These are phyloP conservation scores for Chrysophaeum taylorii DNA, from an alignment of 352 stramenopile genomes.

Conservation along the genomic window DNA sequence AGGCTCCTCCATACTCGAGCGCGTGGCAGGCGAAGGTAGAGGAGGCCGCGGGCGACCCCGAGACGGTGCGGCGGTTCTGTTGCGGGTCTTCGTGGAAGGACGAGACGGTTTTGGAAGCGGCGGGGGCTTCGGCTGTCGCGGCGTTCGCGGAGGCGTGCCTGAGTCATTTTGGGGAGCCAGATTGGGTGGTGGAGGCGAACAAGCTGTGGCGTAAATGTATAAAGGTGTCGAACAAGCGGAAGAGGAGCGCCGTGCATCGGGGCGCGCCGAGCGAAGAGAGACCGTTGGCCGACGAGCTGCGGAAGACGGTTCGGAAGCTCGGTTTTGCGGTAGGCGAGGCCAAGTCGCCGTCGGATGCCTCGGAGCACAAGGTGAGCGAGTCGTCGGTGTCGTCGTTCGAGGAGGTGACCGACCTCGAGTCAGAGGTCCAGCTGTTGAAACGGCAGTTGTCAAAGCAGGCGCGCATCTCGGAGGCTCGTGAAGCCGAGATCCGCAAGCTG, in stretches of 20 bases:
- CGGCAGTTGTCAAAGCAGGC: not conserved
- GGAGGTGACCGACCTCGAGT: not conserved
- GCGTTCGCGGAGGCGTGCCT: not conserved
- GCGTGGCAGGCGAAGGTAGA: too few species aligned
- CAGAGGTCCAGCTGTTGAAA: not conserved
- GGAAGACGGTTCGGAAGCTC: not conserved
- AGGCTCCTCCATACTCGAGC: too few species aligned
- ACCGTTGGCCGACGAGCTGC: not conserved
- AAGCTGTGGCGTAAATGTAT: not conserved
- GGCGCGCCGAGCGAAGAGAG: not conserved
- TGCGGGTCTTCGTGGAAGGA: too few species aligned
- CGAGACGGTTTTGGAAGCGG: not conserved
- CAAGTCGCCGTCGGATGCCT: too few species aligned
- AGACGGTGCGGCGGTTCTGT: too few species aligned
- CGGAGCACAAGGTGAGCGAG: not conserved
- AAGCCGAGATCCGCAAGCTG: not conserved
- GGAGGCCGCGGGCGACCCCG: too few species aligned
- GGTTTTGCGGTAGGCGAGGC: too few species aligned
- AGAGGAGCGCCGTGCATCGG: not conserved
- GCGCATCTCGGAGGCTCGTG: not conserved
- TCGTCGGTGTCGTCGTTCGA: not conserved
- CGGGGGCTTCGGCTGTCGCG: not conserved
- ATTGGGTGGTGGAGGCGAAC: not conserved
- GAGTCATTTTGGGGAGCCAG: not conserved
- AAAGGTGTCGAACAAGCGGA: not conserved